These are phyloP conservation scores for Penicillium sp. DNA, from an alignment of 2,329 filamentous ascomycete genomes.

Conservation along the genomic window DNA sequence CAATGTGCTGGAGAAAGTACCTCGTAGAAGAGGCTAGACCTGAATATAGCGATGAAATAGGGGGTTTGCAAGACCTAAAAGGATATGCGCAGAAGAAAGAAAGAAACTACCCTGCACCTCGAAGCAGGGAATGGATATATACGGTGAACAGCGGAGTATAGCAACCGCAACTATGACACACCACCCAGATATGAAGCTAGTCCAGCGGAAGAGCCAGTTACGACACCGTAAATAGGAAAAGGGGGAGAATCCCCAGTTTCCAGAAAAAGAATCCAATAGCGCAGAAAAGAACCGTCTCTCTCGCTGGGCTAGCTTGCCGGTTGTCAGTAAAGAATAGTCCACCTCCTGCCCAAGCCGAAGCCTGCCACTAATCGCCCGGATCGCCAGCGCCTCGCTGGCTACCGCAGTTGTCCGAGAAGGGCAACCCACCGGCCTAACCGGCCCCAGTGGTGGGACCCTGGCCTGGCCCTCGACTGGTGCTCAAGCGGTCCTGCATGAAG, in stretches of 20 bases:
- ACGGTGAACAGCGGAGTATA: constrained; percentile 24
- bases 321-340: not conserved
- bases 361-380: constrained; percentile 6
- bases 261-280: constrained; percentile 7
- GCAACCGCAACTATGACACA: constrained; percentile 23
- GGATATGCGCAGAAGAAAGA: constrained; percentile 7
- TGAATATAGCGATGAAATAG: not conserved
- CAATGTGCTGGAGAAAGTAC: constrained; percentile 12
- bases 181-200: constrained; percentile 12
- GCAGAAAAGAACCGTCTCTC: not conserved
- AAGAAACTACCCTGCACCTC: constrained; percentile 8
- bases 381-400: constrained; percentile 3
- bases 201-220: constrained; percentile 21
- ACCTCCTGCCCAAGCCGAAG: constrained; percentile 23
- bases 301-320: not conserved
- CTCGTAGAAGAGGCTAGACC: not conserved
- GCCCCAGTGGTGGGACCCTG: not conserved
- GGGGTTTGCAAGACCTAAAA: not conserved
- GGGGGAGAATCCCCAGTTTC: constrained; percentile 8
- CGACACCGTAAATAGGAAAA: not conserved
- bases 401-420: constrained; percentile 20
- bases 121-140: constrained; percentile 22
- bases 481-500: not conserved
- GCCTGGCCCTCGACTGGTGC: not conserved
- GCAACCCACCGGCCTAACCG: constrained; percentile 14